Base-by-base conservation (phyloP, 169 alveolate species). In the Cryptosporidium parvum region DNA sequence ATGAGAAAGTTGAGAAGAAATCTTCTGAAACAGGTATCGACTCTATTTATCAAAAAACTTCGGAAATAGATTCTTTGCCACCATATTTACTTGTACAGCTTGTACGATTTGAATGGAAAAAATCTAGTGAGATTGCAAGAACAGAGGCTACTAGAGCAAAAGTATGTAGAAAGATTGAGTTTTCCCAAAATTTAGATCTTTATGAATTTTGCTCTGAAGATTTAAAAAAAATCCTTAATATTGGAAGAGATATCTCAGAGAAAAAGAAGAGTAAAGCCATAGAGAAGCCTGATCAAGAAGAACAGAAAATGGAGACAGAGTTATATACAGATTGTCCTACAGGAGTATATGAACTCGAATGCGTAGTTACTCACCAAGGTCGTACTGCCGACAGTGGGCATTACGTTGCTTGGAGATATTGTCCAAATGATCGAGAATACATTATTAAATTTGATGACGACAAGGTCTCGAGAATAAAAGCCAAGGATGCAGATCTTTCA, bases 361-460 rank as follows among this genome's bases (percentile, higher is more conserved):
- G 98, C 16, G 96, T 97, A 21, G 96, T 98, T 23, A 97, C 99
- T 42, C 99, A 98, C 87, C 98, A 97, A 93, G 99, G 99, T 18
- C 94, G 99, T 91, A 94, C 98, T 42, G 98, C 98, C 59, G 99
- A 97, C 80, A 96, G 98, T 52, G 99, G 99, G 1, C 99, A 98
- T 91, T 98, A 98, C 91, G 97, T 98, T 56, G 98, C 99, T 33
- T 98, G 99, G 99, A 80, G 89, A 42, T 59, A 80, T 42, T 80
- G 80, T 42, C 69, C 61, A 12, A 37, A 65, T 35, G 75, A 80
- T 18, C 75, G 80, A 3, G 89, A 80, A 48, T 80, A 80, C 75
- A 59, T 80, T 3, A 61, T 93, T 52, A 96, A 95, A 92, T 95
- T 94, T 84, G 98, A 96, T 85, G 98, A 96, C 72, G 98, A 96